Evolutionary conservation across 106 monocot species (phyloP).

Genomic region (Narthecium ossifragum): DNA sequence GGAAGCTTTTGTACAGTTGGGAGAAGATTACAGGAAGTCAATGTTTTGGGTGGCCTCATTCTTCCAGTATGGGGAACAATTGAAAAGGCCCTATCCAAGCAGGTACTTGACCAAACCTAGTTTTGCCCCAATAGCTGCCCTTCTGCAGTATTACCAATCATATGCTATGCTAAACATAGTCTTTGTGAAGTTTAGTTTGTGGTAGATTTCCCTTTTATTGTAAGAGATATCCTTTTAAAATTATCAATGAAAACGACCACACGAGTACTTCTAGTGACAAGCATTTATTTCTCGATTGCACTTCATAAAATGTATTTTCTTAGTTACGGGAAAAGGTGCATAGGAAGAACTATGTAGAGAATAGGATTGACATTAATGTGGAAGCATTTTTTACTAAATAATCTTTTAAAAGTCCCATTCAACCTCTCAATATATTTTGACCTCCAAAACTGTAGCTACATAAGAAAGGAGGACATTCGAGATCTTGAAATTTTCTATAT

Average conservation of each 20-base stretch:
- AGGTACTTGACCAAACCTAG: slow-evolving; percentile 27
- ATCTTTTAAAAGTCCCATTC: too few relatives aligned
- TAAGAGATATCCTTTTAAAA: not conserved
- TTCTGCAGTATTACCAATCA: not conserved
- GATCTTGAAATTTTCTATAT: too few relatives aligned
- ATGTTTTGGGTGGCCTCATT: slow-evolving; percentile 88
- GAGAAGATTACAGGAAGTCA: slow-evolving; percentile 87
- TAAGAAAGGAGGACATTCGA: too few relatives aligned
- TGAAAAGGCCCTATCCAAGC: slow-evolving; percentile 90
- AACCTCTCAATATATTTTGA: too few relatives aligned
- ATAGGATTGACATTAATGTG: too few relatives aligned
- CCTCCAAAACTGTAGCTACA: too few relatives aligned
- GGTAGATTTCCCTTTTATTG: not conserved
- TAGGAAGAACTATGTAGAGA: too few relatives aligned
- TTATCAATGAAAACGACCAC: too few relatives aligned
- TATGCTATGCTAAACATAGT: not conserved
- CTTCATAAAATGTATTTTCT: too few relatives aligned
- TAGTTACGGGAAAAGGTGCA: too few relatives aligned
- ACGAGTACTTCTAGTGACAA: too few relatives aligned
- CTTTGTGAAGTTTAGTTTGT: not conserved
- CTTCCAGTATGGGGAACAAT: slow-evolving; percentile 97
- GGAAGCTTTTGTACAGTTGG: slow-evolving; percentile 92
- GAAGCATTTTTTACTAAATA: too few relatives aligned
- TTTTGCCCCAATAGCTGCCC: not conserved
- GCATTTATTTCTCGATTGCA: not conserved